phyloP scores from a whole-genome alignment of 192 early-diverging fungal species.

The Coemansia sp. region DNA sequence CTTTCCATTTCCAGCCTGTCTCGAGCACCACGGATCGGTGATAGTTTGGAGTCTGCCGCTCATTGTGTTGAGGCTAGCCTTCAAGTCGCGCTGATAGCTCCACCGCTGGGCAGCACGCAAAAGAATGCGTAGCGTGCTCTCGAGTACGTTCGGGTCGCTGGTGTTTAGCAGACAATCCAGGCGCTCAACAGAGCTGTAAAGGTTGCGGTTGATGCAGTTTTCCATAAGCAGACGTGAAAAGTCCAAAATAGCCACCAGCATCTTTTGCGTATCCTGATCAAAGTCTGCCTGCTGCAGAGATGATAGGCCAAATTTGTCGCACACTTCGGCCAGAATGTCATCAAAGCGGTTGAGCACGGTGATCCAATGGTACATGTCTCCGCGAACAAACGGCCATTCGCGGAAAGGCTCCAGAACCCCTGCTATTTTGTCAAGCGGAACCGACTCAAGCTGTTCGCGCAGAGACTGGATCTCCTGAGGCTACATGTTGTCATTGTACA shows the following conservation, averaged over 20 bases:
- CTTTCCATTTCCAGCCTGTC: slow-evolving; percentile 8
- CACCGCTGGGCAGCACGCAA: slow-evolving; percentile 88
- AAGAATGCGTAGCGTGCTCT: slow-evolving; percentile 72
- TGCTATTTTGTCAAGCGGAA: slow-evolving; percentile 56
- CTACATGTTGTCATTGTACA: slow-evolving; percentile 10
- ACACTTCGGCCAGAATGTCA: slow-evolving; percentile 64
- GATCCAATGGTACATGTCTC: slow-evolving; percentile 96
- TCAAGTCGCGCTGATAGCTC: slow-evolving; percentile 70
- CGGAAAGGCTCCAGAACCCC: slow-evolving; percentile 45
- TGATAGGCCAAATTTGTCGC: slow-evolving; percentile 62
- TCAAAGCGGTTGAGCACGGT: slow-evolving; percentile 92
- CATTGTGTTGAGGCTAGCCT: slow-evolving; percentile 32
- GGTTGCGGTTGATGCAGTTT: slow-evolving; percentile 89
- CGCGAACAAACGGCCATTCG: slow-evolving; percentile 79
- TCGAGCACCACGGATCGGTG: slow-evolving; percentile 38
- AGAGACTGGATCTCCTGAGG: slow-evolving; percentile 46
- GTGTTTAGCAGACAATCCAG: slow-evolving; percentile 76
- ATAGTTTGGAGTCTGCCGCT: slow-evolving; percentile 35
- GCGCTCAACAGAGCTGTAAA: slow-evolving; percentile 87
- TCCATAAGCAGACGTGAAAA: slow-evolving; percentile 85
- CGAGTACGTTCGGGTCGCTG: slow-evolving; percentile 75
- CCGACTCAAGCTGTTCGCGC: slow-evolving; percentile 44
- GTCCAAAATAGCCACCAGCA: slow-evolving; percentile 64
- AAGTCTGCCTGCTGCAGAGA: slow-evolving; percentile 63
- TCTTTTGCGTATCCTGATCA: slow-evolving; percentile 49